Conservation (phyloP, 1,284 basidiomycete species). For the Hypsizygus ulmarius region DNA sequence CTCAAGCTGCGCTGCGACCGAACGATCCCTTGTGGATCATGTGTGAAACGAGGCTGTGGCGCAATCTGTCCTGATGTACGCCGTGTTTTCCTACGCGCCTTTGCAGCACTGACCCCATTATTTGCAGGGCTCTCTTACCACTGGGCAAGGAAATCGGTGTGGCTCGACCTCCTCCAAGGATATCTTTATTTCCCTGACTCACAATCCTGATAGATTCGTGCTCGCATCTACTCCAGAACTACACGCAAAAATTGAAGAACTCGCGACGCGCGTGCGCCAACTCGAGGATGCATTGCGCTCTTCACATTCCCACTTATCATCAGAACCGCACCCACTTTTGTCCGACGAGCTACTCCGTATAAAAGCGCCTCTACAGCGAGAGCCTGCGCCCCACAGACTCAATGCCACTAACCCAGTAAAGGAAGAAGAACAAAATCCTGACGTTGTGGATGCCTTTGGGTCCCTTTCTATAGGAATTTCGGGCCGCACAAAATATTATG, state of each 20-base stretch:
- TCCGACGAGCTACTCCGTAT: constrained; percentile 66
- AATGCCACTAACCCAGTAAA: constrained; percentile 30
- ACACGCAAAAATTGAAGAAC: constrained; percentile 76
- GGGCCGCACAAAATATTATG: constrained; percentile 70
- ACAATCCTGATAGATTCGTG: constrained; percentile 54
- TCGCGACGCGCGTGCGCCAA: constrained; percentile 70
- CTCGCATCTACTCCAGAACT: constrained; percentile 79
- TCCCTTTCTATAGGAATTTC: constrained; percentile 67
- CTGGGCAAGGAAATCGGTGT: constrained; percentile 77
- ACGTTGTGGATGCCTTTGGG: constrained; percentile 75
- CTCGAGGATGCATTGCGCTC: constrained; percentile 70
- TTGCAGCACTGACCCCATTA: constrained; percentile 1
- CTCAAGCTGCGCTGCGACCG: constrained; percentile 77
- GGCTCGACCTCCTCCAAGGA: constrained; percentile 5
- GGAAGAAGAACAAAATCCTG: constrained; percentile 64
- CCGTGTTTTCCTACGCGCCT: constrained; percentile 6
- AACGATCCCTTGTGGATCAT: constrained; percentile 61
- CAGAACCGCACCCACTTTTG: constrained; percentile 65
- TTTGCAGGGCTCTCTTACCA: constrained; percentile 65
- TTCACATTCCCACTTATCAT: constrained; percentile 56
- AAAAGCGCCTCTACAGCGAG: constrained; percentile 71
- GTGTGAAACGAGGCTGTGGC: constrained; percentile 68
- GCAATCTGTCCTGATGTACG: constrained; percentile 63
- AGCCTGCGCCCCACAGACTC: constrained; percentile 35
- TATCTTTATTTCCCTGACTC: constrained; percentile 11